These are phyloP conservation scores for Diaporthe ilicicola DNA, from an alignment of 2,329 filamentous ascomycete genomes.

Conservation along the genomic window DNA sequence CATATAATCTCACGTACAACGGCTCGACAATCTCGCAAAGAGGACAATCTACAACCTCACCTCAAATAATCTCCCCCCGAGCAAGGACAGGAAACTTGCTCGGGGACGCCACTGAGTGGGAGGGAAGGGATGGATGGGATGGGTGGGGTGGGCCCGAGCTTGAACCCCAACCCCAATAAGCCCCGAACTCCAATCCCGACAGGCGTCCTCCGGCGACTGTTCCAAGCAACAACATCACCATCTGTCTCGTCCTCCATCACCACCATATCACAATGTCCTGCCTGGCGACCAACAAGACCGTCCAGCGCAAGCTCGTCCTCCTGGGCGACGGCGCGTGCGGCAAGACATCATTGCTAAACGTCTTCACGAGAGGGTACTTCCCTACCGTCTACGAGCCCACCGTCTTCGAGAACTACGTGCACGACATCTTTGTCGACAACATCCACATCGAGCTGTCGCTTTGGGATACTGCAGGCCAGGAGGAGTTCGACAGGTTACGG, in stretches of 20 bases:
- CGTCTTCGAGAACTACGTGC: slow-evolving; percentile 98
- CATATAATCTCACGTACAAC: background rate
- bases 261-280: slow-evolving; percentile 23
- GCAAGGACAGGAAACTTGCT: slow-evolving; percentile 18
- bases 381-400: slow-evolving; percentile 98
- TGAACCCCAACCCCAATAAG: slow-evolving; percentile 17
- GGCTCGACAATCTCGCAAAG: slow-evolving; percentile 4
- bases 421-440: slow-evolving; percentile 98
- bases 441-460: slow-evolving; percentile 96
- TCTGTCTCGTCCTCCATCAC: background rate
- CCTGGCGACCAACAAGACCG: slow-evolving; percentile 66
- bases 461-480: slow-evolving; percentile 98
- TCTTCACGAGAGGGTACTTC: slow-evolving; percentile 99
- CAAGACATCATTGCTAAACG: slow-evolving; percentile 96
- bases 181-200: slow-evolving; percentile 20
- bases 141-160: slow-evolving; percentile 8
- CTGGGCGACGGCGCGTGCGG: slow-evolving; percentile 96
- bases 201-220: background rate
- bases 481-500: slow-evolving; percentile 97
- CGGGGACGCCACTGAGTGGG: slow-evolving; percentile 1
- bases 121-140: background rate
- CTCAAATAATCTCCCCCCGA: slow-evolving; percentile 8
- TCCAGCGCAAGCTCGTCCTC: slow-evolving; percentile 95
- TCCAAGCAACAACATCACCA: slow-evolving; percentile 15
- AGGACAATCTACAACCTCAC: background rate